Base-by-base conservation (phyloP, 2,329 filamentous ascomycete species). In the Colletotrichum paranaense region DNA sequence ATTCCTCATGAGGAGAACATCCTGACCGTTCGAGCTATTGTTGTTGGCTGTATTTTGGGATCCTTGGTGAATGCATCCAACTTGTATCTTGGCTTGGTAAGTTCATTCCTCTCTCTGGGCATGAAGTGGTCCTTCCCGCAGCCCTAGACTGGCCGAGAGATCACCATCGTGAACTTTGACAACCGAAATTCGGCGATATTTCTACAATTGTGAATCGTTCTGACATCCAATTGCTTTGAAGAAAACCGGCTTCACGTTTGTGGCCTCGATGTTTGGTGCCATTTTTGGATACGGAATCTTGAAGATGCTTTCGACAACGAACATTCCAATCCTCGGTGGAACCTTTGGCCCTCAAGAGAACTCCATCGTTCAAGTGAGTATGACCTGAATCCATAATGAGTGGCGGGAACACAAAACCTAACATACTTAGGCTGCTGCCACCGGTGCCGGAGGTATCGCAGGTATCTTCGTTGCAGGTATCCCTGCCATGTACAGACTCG, bases 21-120 rank as follows among this genome's bases (percentile, higher is more conserved):
- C 63, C 76, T 92, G 58, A 91, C 89, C 8, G 77, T 88, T 42
- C 86, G 90, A 57, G 89, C 90, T 19, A 80, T 92, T 28, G 69
- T 90, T 52, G 81, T 89, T 42, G 90, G 90, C 58, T 85, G 88
- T 67, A 77, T 88, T 55, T 86, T 90, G 35, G 90, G 90, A 59
- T 88, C 87, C 19, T 83, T 92, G 9, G 89, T 91, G 76, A 91
- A 90, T 76, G 88, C 89, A 11, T 91, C 89, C 71, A 92, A 92
- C 78, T 84, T 92, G 55, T 92, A 92, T 76, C 85, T 92, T 26
- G 89, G 89, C 84, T 28, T 49, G 46, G 52, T 57, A 19, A 46
- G 42, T n/a, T 8, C 42, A 3, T 46, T 1, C 19, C 42, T 46
- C 16, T 42, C 2, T 42, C 35, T 42, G 14, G 14, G 5, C 35